Conservation (phyloP, 768 basidiomycete species). For the Termitomyces sp. region DNA sequence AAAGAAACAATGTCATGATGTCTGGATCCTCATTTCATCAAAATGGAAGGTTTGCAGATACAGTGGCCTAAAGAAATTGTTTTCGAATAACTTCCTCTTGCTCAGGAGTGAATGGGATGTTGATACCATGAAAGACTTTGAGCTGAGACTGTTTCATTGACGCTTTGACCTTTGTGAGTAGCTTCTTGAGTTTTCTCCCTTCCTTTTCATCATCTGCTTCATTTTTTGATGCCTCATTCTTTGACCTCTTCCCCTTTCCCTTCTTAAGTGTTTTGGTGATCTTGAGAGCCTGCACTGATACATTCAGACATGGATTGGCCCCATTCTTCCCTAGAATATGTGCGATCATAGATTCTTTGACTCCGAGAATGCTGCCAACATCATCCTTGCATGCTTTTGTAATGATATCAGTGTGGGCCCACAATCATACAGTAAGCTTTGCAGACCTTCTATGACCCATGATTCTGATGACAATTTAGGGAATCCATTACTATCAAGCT, state of each 20-base stretch:
- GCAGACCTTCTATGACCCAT: too few species aligned
- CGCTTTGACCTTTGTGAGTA: conserved; percentile 22
- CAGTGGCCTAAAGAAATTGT: conserved; percentile 26
- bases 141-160: conserved; percentile 21
- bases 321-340: too few species aligned
- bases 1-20: too few species aligned
- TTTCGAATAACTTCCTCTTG: conserved; percentile 17
- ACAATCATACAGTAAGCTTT: too few species aligned
- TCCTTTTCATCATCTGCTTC: conserved; percentile 6
- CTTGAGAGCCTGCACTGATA: background rate
- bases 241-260: background rate
- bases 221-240: background rate
- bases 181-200: conserved; percentile 12
- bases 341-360: conserved; percentile 25
- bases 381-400: conserved; percentile 19
- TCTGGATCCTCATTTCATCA: background rate
- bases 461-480: too few species aligned
- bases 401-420: too few species aligned
- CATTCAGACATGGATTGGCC: conserved; percentile 19
- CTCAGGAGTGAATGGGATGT: conserved; percentile 23
- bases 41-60: conserved; percentile 28
- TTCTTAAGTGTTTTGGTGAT: background rate
- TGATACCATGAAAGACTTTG: conserved; percentile 22
- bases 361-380: conserved; percentile 21
- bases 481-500: too few species aligned